Base-by-base conservation (phyloP, 805 yeast genomes). In the Spathaspora gorwiae region DNA sequence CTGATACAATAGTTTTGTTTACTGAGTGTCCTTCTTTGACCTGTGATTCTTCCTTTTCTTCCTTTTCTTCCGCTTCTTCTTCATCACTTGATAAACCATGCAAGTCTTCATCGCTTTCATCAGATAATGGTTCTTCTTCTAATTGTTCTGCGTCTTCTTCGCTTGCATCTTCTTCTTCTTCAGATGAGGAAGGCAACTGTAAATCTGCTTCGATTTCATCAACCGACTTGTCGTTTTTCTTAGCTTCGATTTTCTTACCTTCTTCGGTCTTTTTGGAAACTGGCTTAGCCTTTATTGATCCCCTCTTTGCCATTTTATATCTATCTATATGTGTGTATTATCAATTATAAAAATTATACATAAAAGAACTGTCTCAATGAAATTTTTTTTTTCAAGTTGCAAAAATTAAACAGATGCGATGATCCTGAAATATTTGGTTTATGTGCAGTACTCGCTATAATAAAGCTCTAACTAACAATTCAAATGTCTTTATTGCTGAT, bases 401-500 rank as follows among this genome's bases (percentile, higher is more conserved):
- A 29, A 29, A 27, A 29, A 3, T 29, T 29, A 11, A 9, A 11
- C n/a, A 5, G 32, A 29, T 29, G 32, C 9, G 32, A 29, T 29
- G 32, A 9, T 29, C 32, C 5, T 9, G 4, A 19, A 19, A 19
- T 19, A 19, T 19, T 29, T 9, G 32, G 32, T 9, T 11, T 29
- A 29, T 29, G 12, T 29, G 12, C 32, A 29, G 32, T 29, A 29
- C 12, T 29, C 12, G 5, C 32, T 29, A 29, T 9, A 11, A 3
- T 40, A 45, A 42, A 24, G 46, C 48, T 31, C 61, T 57, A 38
- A 64, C 64, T 35, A 80, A 56, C 46, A 80, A 59, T 42, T 60
- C 56, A 55, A 76, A 78, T 0, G 92, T 80, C 32, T 65, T 69
- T 38, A 75, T 72, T 26, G 80, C 77, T 1, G 99, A 98, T 45